Evolutionary conservation across 2,329 filamentous ascomycete species (phyloP).

Genomic region (Ophioceras dolichostomum): DNA sequence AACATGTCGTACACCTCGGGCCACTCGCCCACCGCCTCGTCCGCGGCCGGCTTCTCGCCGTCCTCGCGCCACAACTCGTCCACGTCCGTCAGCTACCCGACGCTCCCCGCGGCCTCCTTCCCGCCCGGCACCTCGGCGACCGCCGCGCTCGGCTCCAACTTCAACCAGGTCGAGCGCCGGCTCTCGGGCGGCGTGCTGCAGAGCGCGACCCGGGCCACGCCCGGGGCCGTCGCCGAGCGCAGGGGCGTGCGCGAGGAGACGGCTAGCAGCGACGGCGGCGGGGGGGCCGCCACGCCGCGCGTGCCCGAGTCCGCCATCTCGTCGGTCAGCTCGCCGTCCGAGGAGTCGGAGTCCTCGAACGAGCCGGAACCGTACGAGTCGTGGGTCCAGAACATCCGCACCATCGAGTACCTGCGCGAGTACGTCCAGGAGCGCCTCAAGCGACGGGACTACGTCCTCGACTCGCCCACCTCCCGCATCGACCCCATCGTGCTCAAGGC

Average conservation of each 20-base stretch:
- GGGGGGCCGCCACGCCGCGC: slow-evolving; percentile 32
- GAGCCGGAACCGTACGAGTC: slow-evolving; percentile 50
- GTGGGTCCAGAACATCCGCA: slow-evolving; percentile 54
- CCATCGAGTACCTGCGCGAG: slow-evolving; percentile 48
- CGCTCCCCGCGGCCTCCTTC: slow-evolving; percentile 56
- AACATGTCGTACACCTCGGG: slow-evolving; percentile 66
- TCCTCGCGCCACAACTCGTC: slow-evolving; percentile 49
- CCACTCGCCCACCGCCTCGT: slow-evolving; percentile 63
- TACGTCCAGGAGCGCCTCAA: slow-evolving; percentile 46
- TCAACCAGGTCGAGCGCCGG: slow-evolving; percentile 49
- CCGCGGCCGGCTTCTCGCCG: slow-evolving; percentile 55
- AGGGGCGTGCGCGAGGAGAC: slow-evolving; percentile 4
- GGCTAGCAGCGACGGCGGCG: slow-evolving; percentile 15
- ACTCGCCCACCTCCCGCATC: slow-evolving; percentile 15
- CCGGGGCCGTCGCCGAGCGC: slow-evolving; percentile 25
- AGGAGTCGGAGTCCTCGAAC: slow-evolving; percentile 40
- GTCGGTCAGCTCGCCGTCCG: slow-evolving; percentile 41
- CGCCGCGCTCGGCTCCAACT: slow-evolving; percentile 57
- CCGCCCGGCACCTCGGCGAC: slow-evolving; percentile 50
- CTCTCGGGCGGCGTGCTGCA: slow-evolving; percentile 58
- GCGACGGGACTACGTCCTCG: slow-evolving; percentile 37
- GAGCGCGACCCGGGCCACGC: slow-evolving; percentile 34
- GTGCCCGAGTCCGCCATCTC: slow-evolving; percentile 25
- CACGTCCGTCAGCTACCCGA: slow-evolving; percentile 60
- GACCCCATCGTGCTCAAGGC: slow-evolving; percentile 19